Base-by-base conservation (phyloP, 2,329 filamentous ascomycete genomes). In the Paradendryphiella salina region DNA sequence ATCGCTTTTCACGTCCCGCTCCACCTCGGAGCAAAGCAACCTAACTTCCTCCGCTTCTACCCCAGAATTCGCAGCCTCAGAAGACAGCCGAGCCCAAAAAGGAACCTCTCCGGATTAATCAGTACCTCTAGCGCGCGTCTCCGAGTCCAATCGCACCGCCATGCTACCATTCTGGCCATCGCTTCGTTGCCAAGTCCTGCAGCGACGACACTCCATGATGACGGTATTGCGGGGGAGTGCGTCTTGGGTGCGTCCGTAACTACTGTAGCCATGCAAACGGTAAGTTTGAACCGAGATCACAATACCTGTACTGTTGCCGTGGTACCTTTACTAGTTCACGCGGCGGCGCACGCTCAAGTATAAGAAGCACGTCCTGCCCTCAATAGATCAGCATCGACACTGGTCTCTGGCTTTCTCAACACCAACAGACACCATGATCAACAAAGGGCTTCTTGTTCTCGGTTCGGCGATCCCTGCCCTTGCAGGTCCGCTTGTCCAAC, bases 401-500 rank as follows among this genome's bases (percentile, higher is more conserved):
- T 39, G 26, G 46, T 50, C 23, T 36, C 43, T 54, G 43, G 15
- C 15, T 17, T 34, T 36, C 17, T 28, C 44, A 43, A 50, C 36
- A 39, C 39, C 46, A 50, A 36, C 39, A 49, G 50, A 14, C 53
- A 67, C 43, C 48, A 67, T 66, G 62, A 49, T 66, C 21, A 52
- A 50, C 42, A 65, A 60, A 54, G 57, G 42, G 23, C 55, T 63
- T 31, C 33, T 67, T n/a, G 41, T 64, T 34, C 54, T 67, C 20
- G 61, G 60, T 20, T 50, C 56, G n/a, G 62, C 61, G 4, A 39
- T 62, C 28, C 48, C 64, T 20, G 58, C 54, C 4, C 43, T 65
- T 31, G 61, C 58, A 15, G 51, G 44, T 14, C 48, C 48, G 13
- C 37, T 67, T 21, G 56, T 41, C 9, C 46, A 46, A 36, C 64